Evolutionary conservation across 1,139 yeast genomes (phyloP).

Genomic region (Taphrina wiesneri): DNA sequence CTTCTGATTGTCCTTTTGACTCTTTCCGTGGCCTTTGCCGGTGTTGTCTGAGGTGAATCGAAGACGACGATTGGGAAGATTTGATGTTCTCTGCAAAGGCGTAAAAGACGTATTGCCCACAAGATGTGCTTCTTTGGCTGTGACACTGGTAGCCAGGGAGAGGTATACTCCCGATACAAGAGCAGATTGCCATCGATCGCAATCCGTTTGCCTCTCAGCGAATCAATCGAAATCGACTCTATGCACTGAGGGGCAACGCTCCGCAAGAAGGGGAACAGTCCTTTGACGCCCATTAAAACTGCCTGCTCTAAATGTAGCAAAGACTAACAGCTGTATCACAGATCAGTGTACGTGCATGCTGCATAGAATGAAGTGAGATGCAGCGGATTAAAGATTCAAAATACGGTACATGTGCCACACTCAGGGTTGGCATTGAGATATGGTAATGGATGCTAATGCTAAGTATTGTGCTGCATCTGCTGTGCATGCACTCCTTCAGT

Average conservation of each 20-base stretch:
- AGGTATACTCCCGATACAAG: slow-evolving; percentile 23
- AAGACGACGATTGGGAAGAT: slow-evolving; percentile 26
- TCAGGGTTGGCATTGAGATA: background rate
- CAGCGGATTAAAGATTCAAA: no score
- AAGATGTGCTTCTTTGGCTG: slow-evolving; percentile 11
- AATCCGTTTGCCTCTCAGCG: slow-evolving; percentile 15
- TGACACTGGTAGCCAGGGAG: slow-evolving; percentile 13
- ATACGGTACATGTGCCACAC: no score
- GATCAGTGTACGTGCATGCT: no score
- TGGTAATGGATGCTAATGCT: background rate
- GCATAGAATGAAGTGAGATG: no score
- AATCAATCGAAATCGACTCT: background rate
- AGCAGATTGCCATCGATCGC: slow-evolving; percentile 28
- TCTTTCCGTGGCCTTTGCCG: slow-evolving; percentile 32
- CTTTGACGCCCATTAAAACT: slow-evolving; percentile 27
- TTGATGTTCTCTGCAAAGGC: slow-evolving; percentile 6
- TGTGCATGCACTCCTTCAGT: no score
- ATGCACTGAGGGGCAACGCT: slow-evolving; percentile 1
- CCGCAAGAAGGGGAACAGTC: slow-evolving; percentile 16
- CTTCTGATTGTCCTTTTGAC: slow-evolving; percentile 4
- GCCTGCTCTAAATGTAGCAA: background rate
- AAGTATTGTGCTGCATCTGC: background rate
- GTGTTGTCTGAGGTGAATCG: slow-evolving; percentile 23
- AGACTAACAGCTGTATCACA: no score
- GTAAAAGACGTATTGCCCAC: slow-evolving; percentile 15